phyloP scores from a whole-genome alignment of 148 eudicot genomes.

The Hydrangea macrophylla region DNA sequence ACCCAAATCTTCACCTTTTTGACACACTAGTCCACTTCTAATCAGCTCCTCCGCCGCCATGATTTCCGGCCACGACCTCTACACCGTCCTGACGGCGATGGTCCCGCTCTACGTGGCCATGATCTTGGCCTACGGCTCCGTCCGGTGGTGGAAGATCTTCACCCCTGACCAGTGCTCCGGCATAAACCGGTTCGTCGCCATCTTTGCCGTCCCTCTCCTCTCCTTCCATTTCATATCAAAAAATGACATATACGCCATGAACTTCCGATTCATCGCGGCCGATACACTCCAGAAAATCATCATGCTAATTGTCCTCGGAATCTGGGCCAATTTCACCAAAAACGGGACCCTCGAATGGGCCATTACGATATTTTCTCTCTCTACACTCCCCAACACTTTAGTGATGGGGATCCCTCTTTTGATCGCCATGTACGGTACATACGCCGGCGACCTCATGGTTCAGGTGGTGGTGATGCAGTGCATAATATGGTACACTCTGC shows the following conservation, averaged over 20 bases:
- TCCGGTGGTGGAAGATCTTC: slow-evolving; percentile 88
- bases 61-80: slow-evolving; percentile 74
- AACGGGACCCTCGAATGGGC: slow-evolving; percentile 66
- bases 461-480: slow-evolving; percentile 76
- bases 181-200: slow-evolving; percentile 76
- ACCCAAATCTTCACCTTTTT: no score
- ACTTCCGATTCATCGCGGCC: slow-evolving; percentile 65
- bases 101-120: slow-evolving; percentile 80
- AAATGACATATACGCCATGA: slow-evolving; percentile 64
- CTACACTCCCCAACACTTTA: slow-evolving; percentile 69
- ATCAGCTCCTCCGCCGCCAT: slow-evolving; percentile 15
- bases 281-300: slow-evolving; percentile 70
- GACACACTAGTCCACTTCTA: neutral
- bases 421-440: slow-evolving; percentile 67
- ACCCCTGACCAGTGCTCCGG: slow-evolving; percentile 87
- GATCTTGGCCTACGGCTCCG: slow-evolving; percentile 82
- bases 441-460: slow-evolving; percentile 61
- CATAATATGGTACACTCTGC: slow-evolving; percentile 72
- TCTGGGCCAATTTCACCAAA: slow-evolving; percentile 57
- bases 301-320: slow-evolving; percentile 35
- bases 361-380: slow-evolving; percentile 67
- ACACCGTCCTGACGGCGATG: slow-evolving; percentile 70
- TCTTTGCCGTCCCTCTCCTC: slow-evolving; percentile 68
- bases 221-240: slow-evolving; percentile 79
- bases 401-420: slow-evolving; percentile 80